Evolutionary conservation across 164 flowering plant species (phyloP).

Genomic region (Aristolochia contorta): DNA sequence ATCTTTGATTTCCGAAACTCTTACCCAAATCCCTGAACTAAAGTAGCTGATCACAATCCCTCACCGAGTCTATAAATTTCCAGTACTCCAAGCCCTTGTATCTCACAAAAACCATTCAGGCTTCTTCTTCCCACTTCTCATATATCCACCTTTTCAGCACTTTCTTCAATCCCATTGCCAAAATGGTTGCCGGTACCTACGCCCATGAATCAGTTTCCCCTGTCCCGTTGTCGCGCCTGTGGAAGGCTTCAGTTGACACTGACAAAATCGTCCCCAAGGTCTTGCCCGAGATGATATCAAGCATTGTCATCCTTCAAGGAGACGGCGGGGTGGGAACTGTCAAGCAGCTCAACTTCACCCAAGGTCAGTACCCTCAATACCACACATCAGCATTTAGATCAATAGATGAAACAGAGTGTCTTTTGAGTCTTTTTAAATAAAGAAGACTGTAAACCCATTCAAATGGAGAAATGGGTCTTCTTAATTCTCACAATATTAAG

Average conservation of each 20-base stretch:
- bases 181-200: constrained; percentile 9
- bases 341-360: constrained; percentile 8
- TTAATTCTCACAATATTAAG: too few species aligned
- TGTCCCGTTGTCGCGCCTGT: constrained; percentile 6
- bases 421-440: too few species aligned
- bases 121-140: background rate
- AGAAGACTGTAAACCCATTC: too few species aligned
- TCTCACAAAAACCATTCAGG: background rate
- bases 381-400: too few species aligned
- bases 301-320: constrained; percentile 13
- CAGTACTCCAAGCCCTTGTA: background rate
- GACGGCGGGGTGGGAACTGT: constrained; percentile 17
- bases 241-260: constrained; percentile 7
- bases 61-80: background rate
- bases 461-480: too few species aligned
- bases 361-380: constrained; percentile 9
- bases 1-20: background rate
- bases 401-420: too few species aligned
- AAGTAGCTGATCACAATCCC: background rate
- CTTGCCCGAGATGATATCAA: constrained; percentile 11
- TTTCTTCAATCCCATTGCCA: background rate
- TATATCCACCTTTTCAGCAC: background rate
- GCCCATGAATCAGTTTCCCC: constrained; percentile 5
- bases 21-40: background rate
- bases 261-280: constrained; percentile 13